Percentiles rank a stretch among this genome's conserved stretches.
These are phyloP conservation scores for Fusarium nematophilum DNA, from an alignment of 2,329 filamentous ascomycete species.

Conservation along the genomic window DNA sequence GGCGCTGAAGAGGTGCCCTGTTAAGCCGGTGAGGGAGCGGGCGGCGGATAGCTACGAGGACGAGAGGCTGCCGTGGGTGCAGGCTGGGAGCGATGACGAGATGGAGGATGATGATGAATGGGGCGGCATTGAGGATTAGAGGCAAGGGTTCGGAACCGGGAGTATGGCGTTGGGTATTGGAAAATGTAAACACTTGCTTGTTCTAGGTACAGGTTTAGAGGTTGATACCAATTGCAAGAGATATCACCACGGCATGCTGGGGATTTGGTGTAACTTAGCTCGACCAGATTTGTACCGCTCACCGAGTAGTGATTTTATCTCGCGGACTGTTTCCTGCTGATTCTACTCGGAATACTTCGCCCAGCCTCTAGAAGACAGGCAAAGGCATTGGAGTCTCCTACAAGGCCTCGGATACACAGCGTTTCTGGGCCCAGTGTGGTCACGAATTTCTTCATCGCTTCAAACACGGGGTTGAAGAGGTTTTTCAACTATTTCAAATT, in stretches of 20 bases:
- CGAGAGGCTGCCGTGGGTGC: slow-evolving; percentile 74
- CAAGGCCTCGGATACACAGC: no score
- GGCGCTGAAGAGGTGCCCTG: slow-evolving; percentile 67
- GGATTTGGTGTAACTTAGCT: no score
- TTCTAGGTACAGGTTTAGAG: slow-evolving; percentile 30
- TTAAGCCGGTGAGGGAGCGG: slow-evolving; percentile 77
- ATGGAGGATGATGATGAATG: slow-evolving; percentile 63
- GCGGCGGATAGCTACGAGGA: slow-evolving; percentile 79
- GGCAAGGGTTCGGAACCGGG: slow-evolving; percentile 8
- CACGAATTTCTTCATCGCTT: no score
- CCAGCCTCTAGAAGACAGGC: no score
- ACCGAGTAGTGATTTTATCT: no score
- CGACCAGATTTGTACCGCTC: no score
- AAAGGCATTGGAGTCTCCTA: no score
- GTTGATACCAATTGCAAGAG: slow-evolving; percentile 38
- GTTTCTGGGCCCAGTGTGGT: no score
- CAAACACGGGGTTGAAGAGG: no score
- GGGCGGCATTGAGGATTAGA: slow-evolving; percentile 76
- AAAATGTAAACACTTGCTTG: slow-evolving; percentile 23
- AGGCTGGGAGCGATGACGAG: slow-evolving; percentile 47
- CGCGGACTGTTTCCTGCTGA: no score
- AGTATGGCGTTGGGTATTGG: slow-evolving; percentile 43
- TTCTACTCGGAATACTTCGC: no score
- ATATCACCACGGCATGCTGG: slow-evolving; percentile 35
- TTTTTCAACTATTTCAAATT: no score